Evolutionary conservation across 2,329 filamentous ascomycete genomes (phyloP).

Genomic region (Claviceps monticola): DNA sequence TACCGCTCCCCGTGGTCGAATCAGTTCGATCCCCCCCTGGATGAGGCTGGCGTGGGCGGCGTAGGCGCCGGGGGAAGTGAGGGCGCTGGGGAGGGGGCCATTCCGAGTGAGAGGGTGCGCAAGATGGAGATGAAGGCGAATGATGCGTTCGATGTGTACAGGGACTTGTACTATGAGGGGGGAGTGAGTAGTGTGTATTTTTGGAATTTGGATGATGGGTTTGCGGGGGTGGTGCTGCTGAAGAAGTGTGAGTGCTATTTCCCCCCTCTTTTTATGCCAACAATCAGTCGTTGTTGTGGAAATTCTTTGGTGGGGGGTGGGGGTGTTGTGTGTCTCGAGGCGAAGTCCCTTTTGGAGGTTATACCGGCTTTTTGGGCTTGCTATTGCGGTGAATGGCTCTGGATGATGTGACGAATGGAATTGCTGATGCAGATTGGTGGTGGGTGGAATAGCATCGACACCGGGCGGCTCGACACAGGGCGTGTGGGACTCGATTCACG

Average conservation of each 20-base stretch:
- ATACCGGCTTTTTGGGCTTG: too few species aligned
- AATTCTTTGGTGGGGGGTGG: too few species aligned
- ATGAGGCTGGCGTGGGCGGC: constrained; percentile 43
- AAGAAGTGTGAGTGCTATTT: constrained; percentile 63
- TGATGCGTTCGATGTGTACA: constrained; percentile 91
- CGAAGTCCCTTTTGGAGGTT: too few species aligned
- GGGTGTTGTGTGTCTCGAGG: too few species aligned
- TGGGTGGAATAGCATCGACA: constrained; percentile 40
- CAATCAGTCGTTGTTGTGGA: too few species aligned
- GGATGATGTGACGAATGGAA: too few species aligned
- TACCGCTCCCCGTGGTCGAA: constrained; percentile 99
- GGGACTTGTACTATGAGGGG: constrained; percentile 93
- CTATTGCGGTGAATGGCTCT: too few species aligned
- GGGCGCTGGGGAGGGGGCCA: constrained; percentile 60
- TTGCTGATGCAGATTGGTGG: too few species aligned
- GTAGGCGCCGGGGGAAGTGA: constrained; percentile 41
- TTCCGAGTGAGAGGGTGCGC: constrained; percentile 79
- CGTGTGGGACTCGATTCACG: constrained; percentile 96
- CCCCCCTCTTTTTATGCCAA: neutral
- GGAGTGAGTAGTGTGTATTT: constrained; percentile 94
- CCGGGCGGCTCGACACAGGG: constrained; percentile 55
- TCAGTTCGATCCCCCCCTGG: constrained; percentile 86
- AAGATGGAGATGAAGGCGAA: constrained; percentile 92
- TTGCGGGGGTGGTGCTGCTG: constrained; percentile 85
- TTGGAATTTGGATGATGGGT: constrained; percentile 96